Evolutionary conservation across 495 filamentous ascomycete genomes (phyloP).

Genomic region (Neurospora africana): DNA sequence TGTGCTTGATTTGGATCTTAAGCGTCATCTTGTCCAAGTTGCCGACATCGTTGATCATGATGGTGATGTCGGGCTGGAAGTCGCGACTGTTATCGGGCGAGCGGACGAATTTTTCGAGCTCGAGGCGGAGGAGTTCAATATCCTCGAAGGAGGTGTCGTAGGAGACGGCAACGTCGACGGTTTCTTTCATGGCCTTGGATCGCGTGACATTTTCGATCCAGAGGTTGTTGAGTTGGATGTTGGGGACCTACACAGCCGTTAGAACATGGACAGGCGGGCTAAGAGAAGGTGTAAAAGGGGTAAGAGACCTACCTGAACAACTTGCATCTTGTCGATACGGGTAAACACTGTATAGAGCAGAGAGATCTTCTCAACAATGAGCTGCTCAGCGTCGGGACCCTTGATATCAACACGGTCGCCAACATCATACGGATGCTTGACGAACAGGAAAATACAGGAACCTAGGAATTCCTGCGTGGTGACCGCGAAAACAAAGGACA

Average conservation of each 20-base stretch:
- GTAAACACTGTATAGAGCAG: conserved; percentile 91
- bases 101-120: conserved; percentile 76
- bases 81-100: conserved; percentile 81
- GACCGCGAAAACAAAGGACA: conserved; percentile 87
- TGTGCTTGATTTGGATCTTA: conserved; percentile 75
- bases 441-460: conserved; percentile 94
- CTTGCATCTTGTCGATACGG: conserved; percentile 66
- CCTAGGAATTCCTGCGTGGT: conserved; percentile 90
- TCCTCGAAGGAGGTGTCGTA: conserved; percentile 85
- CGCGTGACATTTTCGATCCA: conserved; percentile 92
- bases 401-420: conserved; percentile 85
- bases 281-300: neutral
- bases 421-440: conserved; percentile 88
- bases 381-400: conserved; percentile 47
- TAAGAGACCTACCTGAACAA: conserved; percentile 48
- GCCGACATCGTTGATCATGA: conserved; percentile 68
- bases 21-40: conserved; percentile 84
- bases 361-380: conserved; percentile 87
- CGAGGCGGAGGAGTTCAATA: conserved; percentile 65
- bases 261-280: neutral
- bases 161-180: conserved; percentile 62
- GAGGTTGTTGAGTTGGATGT: conserved; percentile 77
- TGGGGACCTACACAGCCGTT: conserved; percentile 45
- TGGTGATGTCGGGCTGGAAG: conserved; percentile 74
- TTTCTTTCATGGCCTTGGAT: conserved; percentile 84